phyloP scores from a whole-genome alignment of 768 basidiomycete species.

The Russula vinacea region DNA sequence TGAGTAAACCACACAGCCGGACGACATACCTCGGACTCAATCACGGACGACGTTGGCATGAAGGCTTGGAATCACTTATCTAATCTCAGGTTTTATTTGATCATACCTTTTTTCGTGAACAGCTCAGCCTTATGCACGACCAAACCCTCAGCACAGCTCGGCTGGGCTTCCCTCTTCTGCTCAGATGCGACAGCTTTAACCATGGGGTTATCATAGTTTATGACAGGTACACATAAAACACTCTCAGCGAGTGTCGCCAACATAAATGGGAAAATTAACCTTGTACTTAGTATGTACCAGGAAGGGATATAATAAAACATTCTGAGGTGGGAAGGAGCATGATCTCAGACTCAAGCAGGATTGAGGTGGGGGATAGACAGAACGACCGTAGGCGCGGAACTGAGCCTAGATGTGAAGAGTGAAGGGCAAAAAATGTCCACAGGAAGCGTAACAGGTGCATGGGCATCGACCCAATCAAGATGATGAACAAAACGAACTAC shows the following conservation, averaged over 20 bases:
- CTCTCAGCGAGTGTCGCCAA: neutral
- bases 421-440: neutral
- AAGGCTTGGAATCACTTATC: neutral
- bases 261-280: neutral
- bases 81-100: too few species aligned
- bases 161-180: too few species aligned
- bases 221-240: neutral
- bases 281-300: neutral
- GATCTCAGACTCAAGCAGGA: neutral
- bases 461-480: neutral
- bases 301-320: neutral
- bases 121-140: too few species aligned
- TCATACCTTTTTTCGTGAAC: too few species aligned
- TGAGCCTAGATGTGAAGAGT: neutral
- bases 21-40: neutral
- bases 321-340: neutral
- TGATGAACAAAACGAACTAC: neutral
- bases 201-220: neutral
- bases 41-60: constrained; percentile 2
- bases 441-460: constrained; percentile 4
- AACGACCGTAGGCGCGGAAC: neutral
- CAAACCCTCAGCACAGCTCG: too few species aligned
- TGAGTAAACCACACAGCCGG: neutral
- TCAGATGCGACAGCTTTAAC: too few species aligned
- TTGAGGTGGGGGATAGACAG: neutral